phyloP scores from a whole-genome alignment of 306 rosid genomes.

The Fragaria iinumae region DNA sequence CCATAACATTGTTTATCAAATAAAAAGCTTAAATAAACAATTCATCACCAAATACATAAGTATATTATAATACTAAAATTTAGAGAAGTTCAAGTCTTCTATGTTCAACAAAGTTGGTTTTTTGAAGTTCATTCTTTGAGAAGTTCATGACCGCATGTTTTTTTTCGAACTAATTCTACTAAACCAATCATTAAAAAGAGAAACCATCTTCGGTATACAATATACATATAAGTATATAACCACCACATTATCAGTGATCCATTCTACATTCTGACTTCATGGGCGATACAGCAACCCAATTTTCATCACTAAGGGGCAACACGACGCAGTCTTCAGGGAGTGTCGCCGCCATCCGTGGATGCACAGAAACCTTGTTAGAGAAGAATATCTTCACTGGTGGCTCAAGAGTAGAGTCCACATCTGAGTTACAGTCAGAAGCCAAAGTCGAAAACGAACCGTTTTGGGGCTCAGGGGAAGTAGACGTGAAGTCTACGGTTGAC shows the following conservation, averaged over 20 bases:
- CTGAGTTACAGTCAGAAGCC: constrained; percentile 4
- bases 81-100: too few species aligned
- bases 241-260: not conserved
- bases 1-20: too few species aligned
- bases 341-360: constrained; percentile 31
- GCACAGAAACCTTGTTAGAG: constrained; percentile 24
- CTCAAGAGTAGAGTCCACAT: not conserved
- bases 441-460: constrained; percentile 4
- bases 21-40: too few species aligned
- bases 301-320: constrained; percentile 47
- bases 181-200: not conserved
- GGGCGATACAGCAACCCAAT: constrained; percentile 45
- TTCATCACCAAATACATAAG: too few species aligned
- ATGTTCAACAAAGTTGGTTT: too few species aligned
- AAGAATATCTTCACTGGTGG: constrained; percentile 10
- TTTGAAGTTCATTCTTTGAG: too few species aligned
- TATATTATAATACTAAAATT: too few species aligned
- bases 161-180: not conserved
- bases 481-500: not conserved
- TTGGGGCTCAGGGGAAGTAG: not conserved
- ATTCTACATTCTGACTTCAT: not conserved
- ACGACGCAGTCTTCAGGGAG: constrained; percentile 28
- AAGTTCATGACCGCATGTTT: too few species aligned
- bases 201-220: not conserved
- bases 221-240: not conserved